Base-by-base conservation (phyloP, 1,284 basidiomycete species). In the Apiotrichum brassicae region DNA sequence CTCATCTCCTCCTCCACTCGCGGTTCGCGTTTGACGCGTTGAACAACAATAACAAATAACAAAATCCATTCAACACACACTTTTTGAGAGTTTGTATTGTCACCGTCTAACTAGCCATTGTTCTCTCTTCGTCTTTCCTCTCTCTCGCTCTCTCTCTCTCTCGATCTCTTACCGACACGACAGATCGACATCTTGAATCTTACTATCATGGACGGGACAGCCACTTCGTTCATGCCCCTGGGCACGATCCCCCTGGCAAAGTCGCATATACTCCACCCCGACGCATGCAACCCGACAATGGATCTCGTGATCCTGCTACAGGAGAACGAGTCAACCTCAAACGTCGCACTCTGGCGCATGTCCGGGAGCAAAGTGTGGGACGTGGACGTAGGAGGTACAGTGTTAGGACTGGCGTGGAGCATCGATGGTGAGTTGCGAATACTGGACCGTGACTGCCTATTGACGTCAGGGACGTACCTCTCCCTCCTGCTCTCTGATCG, bases 301-400 rank as follows among this genome's bases (percentile, higher is more conserved):
- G 69, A 71, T 58, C 62, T 71, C 8, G 60, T 70, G 23, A 60
- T 68, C 6, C 48, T 66, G 18, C 22, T 40, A 34, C 51, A 56
- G 46, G 45, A 38, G 39, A 33, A 16, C 3, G 48, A n/a, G 9
- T 14, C 19, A 0, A 30, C 6, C 34, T 48, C 53, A 3, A 60
- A 49, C 18, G 51, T 71, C 2, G 46, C 49, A 4, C 49, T 71
- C 1, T 69, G 64, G 65, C 53, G 68, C 18, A 59, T 67, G 46
- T 56, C 60, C 9, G 69, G 69, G 1, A 60, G 56, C 49, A 64
- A 61, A 24, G 69, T 70, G 12, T 71, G 69, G 69, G 63, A 70
- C 32, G 57, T 59, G 4, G 56, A 60, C 3, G 43, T 66, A 3
- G 43, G 41, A 0, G 68, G 68, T 3, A 40, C 48, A 14, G 51